Percentiles rank a stretch among this genome's conserved stretches.
Conservation (phyloP, 1,284 basidiomycete species). For the Cryptococcus neoformans region DNA sequence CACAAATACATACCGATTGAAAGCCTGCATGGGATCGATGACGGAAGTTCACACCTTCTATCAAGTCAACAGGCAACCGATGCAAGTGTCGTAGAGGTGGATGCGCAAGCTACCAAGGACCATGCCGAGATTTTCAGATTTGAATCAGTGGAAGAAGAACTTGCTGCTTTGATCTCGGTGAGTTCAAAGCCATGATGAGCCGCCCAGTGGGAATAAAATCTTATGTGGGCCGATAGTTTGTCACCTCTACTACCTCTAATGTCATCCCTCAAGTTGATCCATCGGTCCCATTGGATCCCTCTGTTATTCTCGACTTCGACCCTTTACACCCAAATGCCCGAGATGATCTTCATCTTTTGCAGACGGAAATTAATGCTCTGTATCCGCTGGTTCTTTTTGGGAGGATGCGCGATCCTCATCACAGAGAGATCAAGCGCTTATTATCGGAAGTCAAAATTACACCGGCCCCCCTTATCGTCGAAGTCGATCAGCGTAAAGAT, state of each 20-base stretch:
- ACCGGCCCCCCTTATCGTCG: constrained; percentile 67
- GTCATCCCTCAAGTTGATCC: constrained; percentile 71
- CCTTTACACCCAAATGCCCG: constrained; percentile 59
- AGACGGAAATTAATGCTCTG: constrained; percentile 59
- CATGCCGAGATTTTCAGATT: constrained; percentile 7
- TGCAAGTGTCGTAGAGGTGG: constrained; percentile 6
- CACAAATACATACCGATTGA: background rate
- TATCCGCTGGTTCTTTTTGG: constrained; percentile 76
- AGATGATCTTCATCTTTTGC: constrained; percentile 41
- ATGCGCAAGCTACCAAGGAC: background rate
- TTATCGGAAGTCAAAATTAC: constrained; percentile 60
- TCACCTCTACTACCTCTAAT: constrained; percentile 74
- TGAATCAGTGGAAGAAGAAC: constrained; percentile 57
- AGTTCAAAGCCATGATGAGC: constrained; percentile 7
- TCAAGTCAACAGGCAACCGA: constrained; percentile 5
- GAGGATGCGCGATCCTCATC: constrained; percentile 58
- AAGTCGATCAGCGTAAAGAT: constrained; percentile 66
- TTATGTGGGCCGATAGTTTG: constrained; percentile 51
- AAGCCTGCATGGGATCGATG: background rate
- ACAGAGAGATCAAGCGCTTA: constrained; percentile 64
- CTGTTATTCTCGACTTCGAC: constrained; percentile 79
- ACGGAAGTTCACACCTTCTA: constrained; percentile 8
- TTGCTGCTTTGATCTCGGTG: constrained; percentile 66
- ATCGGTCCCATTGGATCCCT: constrained; percentile 64
- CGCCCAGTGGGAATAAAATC: background rate